Evolutionary conservation across 345 rosid genomes (phyloP).

Genomic region (Balakata baccata): DNA sequence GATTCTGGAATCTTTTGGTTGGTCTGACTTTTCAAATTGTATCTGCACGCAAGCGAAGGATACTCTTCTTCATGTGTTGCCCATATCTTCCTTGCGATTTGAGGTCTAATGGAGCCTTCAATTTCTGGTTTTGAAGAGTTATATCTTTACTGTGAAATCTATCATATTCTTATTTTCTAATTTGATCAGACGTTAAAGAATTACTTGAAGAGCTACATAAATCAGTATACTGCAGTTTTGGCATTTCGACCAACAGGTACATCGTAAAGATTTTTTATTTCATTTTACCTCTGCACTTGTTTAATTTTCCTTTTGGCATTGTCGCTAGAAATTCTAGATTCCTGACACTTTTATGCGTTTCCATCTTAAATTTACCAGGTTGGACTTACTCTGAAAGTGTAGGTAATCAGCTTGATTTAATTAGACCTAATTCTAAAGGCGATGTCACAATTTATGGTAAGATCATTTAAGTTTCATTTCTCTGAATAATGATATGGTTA

Average conservation of each 20-base stretch:
- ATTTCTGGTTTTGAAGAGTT: neutral
- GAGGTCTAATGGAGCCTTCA: constrained; percentile 42
- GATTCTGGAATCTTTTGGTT: constrained; percentile 57
- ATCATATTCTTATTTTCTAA: neutral
- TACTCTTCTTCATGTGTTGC: constrained; percentile 68
- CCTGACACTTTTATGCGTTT: neutral
- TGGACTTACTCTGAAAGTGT: constrained; percentile 71
- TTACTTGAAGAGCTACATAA: constrained; percentile 45
- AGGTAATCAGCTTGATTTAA: constrained; percentile 56
- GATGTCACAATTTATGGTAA: constrained; percentile 69
- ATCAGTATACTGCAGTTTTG: constrained; percentile 51
- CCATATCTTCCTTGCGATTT: constrained; percentile 56
- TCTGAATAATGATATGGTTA: neutral
- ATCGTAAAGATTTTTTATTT: neutral
- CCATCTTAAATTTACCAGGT: constrained; percentile 35
- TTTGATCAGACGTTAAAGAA: constrained; percentile 44
- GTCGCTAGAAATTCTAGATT: neutral
- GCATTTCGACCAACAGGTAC: constrained; percentile 83
- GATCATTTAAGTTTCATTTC: constrained; percentile 22
- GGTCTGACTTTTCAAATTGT: constrained; percentile 60
- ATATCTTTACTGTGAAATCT: neutral
- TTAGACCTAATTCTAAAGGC: constrained; percentile 56
- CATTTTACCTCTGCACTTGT: neutral
- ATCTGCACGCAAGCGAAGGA: constrained; percentile 58
- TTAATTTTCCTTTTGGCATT: neutral